Percentiles rank a stretch among this genome's conserved stretches.
phyloP scores from a whole-genome alignment of 441 rosid species.

The Mallotus japonicus region DNA sequence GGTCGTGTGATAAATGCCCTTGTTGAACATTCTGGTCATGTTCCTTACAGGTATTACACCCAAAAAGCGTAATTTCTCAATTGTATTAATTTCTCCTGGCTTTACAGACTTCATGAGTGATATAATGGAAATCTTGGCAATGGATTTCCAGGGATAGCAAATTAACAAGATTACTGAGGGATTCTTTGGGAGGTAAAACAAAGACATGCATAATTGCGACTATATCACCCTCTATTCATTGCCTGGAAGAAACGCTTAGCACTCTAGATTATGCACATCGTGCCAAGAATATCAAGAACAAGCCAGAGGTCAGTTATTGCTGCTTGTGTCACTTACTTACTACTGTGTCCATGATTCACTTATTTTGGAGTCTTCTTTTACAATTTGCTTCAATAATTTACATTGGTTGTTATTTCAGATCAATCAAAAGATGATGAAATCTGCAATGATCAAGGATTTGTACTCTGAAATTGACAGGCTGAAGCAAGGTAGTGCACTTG shows the following conservation, averaged over 20 bases:
- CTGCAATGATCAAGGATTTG: conserved; percentile 87
- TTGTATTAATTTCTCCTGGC: conserved; percentile 11
- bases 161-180: conserved; percentile 90
- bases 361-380: conserved; percentile 14
- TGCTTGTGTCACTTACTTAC: conserved; percentile 17
- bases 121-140: conserved; percentile 20
- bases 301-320: conserved; percentile 70
- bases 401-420: conserved; percentile 47
- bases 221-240: conserved; percentile 85
- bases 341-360: not conserved
- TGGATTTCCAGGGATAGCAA: conserved; percentile 79
- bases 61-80: not conserved
- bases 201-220: conserved; percentile 98
- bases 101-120: conserved; percentile 7
- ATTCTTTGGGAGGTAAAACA: conserved; percentile 98
- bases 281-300: conserved; percentile 96
- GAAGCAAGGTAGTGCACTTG: conserved; percentile 66
- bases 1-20: conserved; percentile 98
- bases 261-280: conserved; percentile 98
- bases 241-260: conserved; percentile 97
- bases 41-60: conserved; percentile 74
- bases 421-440: conserved; percentile 99
- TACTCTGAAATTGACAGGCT: conserved; percentile 91
- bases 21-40: conserved; percentile 96
- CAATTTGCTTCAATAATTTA: conserved; percentile 24